Conservation (phyloP, 495 filamentous ascomycete species). For the Thozetella sp. region DNA sequence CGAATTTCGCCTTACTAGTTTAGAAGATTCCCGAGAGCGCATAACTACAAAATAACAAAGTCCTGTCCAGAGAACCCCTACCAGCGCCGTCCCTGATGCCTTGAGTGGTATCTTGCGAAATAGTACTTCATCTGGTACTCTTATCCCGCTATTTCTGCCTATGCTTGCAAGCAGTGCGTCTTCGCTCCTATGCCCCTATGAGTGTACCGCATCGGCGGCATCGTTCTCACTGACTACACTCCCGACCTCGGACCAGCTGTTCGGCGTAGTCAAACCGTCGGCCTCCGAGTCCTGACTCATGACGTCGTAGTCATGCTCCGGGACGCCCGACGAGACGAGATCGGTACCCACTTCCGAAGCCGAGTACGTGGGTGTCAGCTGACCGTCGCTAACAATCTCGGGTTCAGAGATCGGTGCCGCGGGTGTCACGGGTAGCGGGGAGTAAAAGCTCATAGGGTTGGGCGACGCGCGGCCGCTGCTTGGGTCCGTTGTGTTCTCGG, state of each 20-base stretch:
- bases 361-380: slow-evolving; percentile 53
- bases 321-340: slow-evolving; percentile 24
- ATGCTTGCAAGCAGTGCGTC: too few species aligned
- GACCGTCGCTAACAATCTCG: slow-evolving; percentile 44
- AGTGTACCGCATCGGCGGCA: slow-evolving; percentile 22
- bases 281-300: slow-evolving; percentile 62
- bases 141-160: not conserved
- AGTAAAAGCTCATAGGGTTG: slow-evolving; percentile 43
- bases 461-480: slow-evolving; percentile 5
- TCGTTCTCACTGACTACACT: slow-evolving; percentile 68
- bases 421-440: slow-evolving; percentile 45
- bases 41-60: too few species aligned
- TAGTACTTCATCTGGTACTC: not conserved
- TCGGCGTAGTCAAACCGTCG: slow-evolving; percentile 63
- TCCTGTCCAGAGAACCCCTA: too few species aligned
- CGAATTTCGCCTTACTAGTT: too few species aligned
- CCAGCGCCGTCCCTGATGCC: slow-evolving; percentile 1
- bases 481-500: slow-evolving; percentile 37
- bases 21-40: too few species aligned
- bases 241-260: slow-evolving; percentile 79
- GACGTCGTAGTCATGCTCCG: slow-evolving; percentile 50
- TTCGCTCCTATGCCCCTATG: slow-evolving; percentile 23
- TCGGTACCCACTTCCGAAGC: slow-evolving; percentile 41
- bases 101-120: not conserved
- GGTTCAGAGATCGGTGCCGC: slow-evolving; percentile 37